Percentiles rank a stretch among this genome's conserved stretches.
Conservation (phyloP, 2,329 filamentous ascomycete genomes). For the Colletotrichum musicola region DNA sequence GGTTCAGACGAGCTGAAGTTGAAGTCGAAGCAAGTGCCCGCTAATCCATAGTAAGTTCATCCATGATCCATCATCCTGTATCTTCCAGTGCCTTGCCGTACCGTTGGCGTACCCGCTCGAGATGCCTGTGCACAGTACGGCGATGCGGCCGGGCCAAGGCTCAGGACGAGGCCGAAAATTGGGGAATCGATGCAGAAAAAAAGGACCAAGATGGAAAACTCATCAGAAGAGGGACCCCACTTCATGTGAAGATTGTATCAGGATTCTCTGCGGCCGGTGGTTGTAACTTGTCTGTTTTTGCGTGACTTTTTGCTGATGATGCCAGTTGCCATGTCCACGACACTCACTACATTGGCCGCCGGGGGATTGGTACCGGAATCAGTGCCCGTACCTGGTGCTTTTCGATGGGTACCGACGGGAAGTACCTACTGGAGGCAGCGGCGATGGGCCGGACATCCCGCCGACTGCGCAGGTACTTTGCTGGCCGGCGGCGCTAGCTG, state of each 20-base stretch:
- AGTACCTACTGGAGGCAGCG: not conserved
- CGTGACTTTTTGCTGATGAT: conserved; percentile 15
- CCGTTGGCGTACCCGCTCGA: not conserved
- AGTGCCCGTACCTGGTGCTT: not conserved
- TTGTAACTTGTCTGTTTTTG: conserved; percentile 9
- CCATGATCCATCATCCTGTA: not conserved
- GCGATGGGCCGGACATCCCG: conserved; percentile 15
- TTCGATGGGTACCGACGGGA: not conserved
- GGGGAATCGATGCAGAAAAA: conserved; percentile 24
- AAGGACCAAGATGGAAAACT: not conserved
- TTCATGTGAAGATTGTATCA: conserved; percentile 35
- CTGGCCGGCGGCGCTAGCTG: not conserved
- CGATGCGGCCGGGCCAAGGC: conserved; percentile 1
- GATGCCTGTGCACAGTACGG: no score
- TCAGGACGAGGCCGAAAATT: conserved; percentile 27
- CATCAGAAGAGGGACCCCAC: conserved; percentile 27
- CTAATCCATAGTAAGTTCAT: not conserved
- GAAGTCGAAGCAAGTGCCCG: not conserved
- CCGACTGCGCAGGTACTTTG: conserved; percentile 10
- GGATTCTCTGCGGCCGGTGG: not conserved
- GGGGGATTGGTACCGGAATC: not conserved
- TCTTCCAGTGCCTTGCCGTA: no score
- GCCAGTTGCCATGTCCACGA: not conserved
- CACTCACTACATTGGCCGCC: not conserved
- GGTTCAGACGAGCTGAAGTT: conserved; percentile 33